Percentiles rank a stretch among this genome's conserved stretches.
phyloP scores from a whole-genome alignment of 169 alveolate species.

The Cystoisospora suis region DNA sequence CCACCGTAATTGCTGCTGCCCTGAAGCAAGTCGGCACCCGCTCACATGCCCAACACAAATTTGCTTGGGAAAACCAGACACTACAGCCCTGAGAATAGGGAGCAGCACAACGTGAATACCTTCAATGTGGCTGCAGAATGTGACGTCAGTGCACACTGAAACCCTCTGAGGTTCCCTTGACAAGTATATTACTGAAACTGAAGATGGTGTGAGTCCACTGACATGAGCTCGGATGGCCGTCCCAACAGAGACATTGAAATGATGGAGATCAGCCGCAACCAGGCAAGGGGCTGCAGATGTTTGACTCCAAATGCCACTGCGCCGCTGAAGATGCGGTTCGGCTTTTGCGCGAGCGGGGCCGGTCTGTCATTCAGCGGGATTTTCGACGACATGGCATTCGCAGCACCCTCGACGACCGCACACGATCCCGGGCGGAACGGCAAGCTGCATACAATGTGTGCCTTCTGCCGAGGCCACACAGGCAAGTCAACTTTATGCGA shows the following conservation, averaged over 20 bases:
- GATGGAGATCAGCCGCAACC: background rate
- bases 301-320: background rate
- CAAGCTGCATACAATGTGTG: too few relatives aligned
- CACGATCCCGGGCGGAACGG: too few relatives aligned
- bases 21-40: background rate
- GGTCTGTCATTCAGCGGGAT: too few relatives aligned
- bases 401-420: too few relatives aligned
- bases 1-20: too few relatives aligned
- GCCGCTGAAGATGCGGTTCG: constrained; percentile 25
- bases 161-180: constrained; percentile 14
- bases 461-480: too few relatives aligned
- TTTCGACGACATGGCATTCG: too few relatives aligned
- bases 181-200: background rate
- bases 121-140: background rate
- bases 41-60: background rate
- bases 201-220: constrained; percentile 8
- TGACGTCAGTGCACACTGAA: background rate
- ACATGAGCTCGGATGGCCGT: background rate
- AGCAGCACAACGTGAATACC: background rate
- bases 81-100: background rate
- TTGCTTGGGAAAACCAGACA: background rate
- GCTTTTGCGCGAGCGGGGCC: constrained; percentile 17
- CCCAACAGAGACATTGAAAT: background rate
- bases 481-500: too few relatives aligned
- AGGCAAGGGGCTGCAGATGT: background rate